Conservation (phyloP, 495 filamentous ascomycete genomes). For the Trichocladium antarcticum region DNA sequence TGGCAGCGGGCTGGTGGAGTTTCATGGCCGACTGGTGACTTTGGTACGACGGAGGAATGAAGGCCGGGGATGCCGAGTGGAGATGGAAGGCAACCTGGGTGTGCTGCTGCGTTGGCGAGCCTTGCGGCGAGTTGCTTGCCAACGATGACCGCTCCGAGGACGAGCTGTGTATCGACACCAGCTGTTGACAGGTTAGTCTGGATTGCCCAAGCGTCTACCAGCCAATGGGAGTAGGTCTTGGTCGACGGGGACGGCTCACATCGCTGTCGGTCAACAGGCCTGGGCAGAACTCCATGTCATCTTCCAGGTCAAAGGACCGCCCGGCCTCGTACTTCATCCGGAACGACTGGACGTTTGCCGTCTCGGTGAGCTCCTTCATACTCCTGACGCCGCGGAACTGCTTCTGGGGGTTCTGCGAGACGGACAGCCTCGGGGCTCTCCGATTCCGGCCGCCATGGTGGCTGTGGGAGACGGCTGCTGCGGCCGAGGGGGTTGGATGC, state of each 20-base stretch:
- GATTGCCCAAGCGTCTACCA: not conserved
- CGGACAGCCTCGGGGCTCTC: conserved; percentile 69
- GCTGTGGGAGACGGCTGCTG: conserved; percentile 48
- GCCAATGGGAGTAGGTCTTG: not conserved
- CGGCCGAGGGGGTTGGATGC: conserved; percentile 48
- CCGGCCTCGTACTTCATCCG: conserved; percentile 80
- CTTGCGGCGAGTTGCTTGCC: conserved; percentile 85
- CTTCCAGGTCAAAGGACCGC: conserved; percentile 91
- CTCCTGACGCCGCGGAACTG: conserved; percentile 73
- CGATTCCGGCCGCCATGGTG: conserved; percentile 81
- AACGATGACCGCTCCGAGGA: conserved; percentile 89
- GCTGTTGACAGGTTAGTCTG: conserved; percentile 36
- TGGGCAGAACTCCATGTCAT: conserved; percentile 94
- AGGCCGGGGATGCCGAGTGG: conserved; percentile 62
- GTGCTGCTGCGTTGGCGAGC: conserved; percentile 62
- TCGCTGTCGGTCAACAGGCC: conserved; percentile 89
- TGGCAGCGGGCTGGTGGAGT: conserved; percentile 75
- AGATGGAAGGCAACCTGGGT: conserved; percentile 70
- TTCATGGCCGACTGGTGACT: conserved; percentile 49
- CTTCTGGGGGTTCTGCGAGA: conserved; percentile 70
- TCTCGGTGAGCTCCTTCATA: conserved; percentile 81
- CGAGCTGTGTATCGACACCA: conserved; percentile 75
- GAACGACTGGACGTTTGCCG: conserved; percentile 60
- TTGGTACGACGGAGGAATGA: conserved; percentile 48
- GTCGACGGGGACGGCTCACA: conserved; percentile 49